phyloP scores from a whole-genome alignment of 2,329 filamentous ascomycete genomes.

The Alternaria gaisen region DNA sequence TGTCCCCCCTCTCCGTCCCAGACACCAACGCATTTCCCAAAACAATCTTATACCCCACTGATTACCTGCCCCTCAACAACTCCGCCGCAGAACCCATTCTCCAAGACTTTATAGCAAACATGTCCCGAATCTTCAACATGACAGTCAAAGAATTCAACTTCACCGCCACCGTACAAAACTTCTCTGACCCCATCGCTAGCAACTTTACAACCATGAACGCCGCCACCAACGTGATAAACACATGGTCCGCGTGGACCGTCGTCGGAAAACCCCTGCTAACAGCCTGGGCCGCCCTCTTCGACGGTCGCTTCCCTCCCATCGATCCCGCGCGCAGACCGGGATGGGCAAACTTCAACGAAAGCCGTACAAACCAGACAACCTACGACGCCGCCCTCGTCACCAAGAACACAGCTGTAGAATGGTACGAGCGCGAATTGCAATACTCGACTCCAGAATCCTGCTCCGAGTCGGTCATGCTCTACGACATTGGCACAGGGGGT shows the following conservation, averaged over 20 bases:
- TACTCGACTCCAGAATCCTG: conserved; percentile 51
- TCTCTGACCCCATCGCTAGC: conserved; percentile 33
- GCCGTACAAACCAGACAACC: conserved; percentile 22
- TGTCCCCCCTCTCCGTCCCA: conserved; percentile 48
- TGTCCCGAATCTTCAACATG: conserved; percentile 51
- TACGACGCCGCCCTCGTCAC: conserved; percentile 33
- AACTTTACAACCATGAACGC: conserved; percentile 43
- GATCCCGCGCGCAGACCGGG: conserved; percentile 47
- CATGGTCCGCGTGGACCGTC: conserved; percentile 45
- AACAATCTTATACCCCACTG: conserved; percentile 52
- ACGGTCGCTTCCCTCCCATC: conserved; percentile 53
- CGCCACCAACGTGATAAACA: conserved; percentile 44
- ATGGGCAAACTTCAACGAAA: conserved; percentile 42
- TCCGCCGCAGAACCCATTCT: conserved; percentile 51
- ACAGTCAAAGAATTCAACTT: conserved; percentile 51
- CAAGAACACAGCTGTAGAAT: conserved; percentile 49
- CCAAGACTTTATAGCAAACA: conserved; percentile 49
- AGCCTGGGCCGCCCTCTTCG: conserved; percentile 45
- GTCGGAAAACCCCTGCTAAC: conserved; percentile 47
- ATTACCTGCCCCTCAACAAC: conserved; percentile 55
- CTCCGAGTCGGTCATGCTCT: conserved; percentile 53
- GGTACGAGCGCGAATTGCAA: conserved; percentile 52
- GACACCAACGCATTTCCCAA: conserved; percentile 50
- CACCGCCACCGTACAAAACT: conserved; percentile 43
- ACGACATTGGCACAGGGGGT: conserved; percentile 56